Percentiles rank a stretch among this genome's conserved stretches.
phyloP scores from a whole-genome alignment of 352 stramenopile species.

The Globisporangium nagaii region DNA sequence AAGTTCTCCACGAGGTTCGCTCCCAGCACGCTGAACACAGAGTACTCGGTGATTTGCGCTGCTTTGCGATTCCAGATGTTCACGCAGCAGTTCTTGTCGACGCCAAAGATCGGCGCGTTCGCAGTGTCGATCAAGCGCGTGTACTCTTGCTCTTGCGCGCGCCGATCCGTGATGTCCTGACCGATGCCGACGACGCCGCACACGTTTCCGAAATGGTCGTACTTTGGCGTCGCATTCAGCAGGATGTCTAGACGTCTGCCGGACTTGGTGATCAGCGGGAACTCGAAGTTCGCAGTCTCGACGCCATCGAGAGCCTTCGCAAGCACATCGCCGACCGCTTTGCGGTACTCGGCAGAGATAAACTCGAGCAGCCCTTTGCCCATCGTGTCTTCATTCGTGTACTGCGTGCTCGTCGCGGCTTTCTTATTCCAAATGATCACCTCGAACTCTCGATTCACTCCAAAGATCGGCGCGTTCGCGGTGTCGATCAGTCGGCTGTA shows the following conservation, averaged over 20 bases:
- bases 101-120: constrained; percentile 81
- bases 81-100: constrained; percentile 57
- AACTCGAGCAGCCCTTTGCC: constrained; percentile 54
- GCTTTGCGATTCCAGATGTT: constrained; percentile 85
- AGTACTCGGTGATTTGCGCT: constrained; percentile 73
- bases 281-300: constrained; percentile 73
- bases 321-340: constrained; percentile 53
- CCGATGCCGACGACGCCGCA: constrained; percentile 59
- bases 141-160: constrained; percentile 73
- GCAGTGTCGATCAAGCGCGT: constrained; percentile 81
- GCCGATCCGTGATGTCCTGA: constrained; percentile 63
- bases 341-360: constrained; percentile 51
- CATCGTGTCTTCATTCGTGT: constrained; percentile 79
- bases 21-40: constrained; percentile 56
- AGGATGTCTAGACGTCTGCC: constrained; percentile 46
- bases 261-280: constrained; percentile 61
- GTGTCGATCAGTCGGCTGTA: constrained; percentile 63
- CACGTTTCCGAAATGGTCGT: constrained; percentile 54
- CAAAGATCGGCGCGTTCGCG: constrained; percentile 64
- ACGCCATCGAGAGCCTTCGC: constrained; percentile 41
- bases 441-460: constrained; percentile 47
- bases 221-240: constrained; percentile 53
- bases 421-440: constrained; percentile 90
- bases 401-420: constrained; percentile 74
- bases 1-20: constrained; percentile 73